Evolutionary conservation across 768 basidiomycete genomes (phyloP), one percentile per base, ranked within the genome.

Genomic region (Tylopilus vinaceipallidus): DNA sequence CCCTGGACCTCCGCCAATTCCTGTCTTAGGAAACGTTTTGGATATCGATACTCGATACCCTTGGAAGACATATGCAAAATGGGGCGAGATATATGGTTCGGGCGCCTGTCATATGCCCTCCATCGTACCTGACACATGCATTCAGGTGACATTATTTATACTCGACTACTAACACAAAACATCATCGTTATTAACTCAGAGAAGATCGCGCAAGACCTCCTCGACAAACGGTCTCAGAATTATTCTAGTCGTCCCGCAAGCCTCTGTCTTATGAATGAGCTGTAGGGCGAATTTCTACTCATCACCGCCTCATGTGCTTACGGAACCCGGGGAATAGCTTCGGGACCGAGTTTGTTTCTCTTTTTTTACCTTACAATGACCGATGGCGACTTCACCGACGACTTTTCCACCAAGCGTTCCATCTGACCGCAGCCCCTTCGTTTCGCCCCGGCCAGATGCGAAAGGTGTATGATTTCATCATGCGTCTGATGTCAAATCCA

Each of bases 391-490:
- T 6, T 12, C 27, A 29, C 27, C 27, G 27, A 6, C 27, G 27
- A 29, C 27, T 29, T 29, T 12, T 29, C 12, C 27, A 29, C 27
- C 27, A 29, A 29, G 27, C 27, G 12, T 29, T 29, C 12, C 6
- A 29, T 29, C 6, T 6, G 6, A 29, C 6, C 27, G 27, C 66
- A 3, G 55, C 58, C 2, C 22, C 49, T 7, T 52, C 58, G 20
- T 74, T 67, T 47, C 57, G 55, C 33, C 68, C 71, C 4, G 53
- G 66, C 16, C 75, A 75, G 42, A 49, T 60, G 24, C 56, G 60
- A 33, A 73, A 69, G 47, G 55, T 64, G 2, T 63, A 65, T 40
- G 60, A 63, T 6, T 46, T 74, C 23, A 56, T 74, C 8, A 51
- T 46, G 17, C 54, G 55, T 17, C 40, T 75, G 20, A 26, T 63